phyloP scores from a whole-genome alignment of 148 eudicot species.

The Pharnaceum exiguum region DNA sequence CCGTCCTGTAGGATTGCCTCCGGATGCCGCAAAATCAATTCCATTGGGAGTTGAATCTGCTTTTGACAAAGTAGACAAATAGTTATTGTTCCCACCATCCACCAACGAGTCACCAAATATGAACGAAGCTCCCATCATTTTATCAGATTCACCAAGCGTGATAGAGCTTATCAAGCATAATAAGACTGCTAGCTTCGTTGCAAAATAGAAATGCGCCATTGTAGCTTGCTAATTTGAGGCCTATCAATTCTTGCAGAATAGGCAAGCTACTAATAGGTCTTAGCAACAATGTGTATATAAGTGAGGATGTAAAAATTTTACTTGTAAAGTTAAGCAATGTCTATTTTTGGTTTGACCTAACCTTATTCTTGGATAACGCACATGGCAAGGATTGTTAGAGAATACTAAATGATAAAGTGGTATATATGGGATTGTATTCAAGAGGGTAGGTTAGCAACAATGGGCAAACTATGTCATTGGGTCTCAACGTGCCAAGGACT shows the following conservation, averaged over 20 bases:
- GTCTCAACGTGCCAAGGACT: constrained; percentile 16
- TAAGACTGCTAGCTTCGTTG: constrained; percentile 2
- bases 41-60: constrained; percentile 78
- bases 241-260: background rate
- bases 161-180: background rate
- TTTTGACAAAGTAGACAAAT: constrained; percentile 57
- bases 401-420: constrained; percentile 1
- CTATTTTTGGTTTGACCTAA: constrained; percentile 17
- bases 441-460: constrained; percentile 44
- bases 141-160: constrained; percentile 8
- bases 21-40: constrained; percentile 74
- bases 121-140: constrained; percentile 60
- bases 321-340: constrained; percentile 6
- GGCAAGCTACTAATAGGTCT: background rate
- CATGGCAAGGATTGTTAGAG: constrained; percentile 6
- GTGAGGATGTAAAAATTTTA: background rate
- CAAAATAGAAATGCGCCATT: constrained; percentile 22
- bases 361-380: too few relatives aligned
- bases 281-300: constrained; percentile 1
- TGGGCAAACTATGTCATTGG: constrained; percentile 1
- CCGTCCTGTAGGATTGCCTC: constrained; percentile 81
- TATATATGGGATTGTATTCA: constrained; percentile 12
- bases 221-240: background rate
- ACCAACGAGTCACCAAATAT: constrained; percentile 92
- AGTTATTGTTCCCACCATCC: constrained; percentile 92